A percentile compares a stretch with the other conserved stretches of the same genome.
phyloP scores from a whole-genome alignment of 306 rosid species.

The Gastrolobium bilobum region DNA sequence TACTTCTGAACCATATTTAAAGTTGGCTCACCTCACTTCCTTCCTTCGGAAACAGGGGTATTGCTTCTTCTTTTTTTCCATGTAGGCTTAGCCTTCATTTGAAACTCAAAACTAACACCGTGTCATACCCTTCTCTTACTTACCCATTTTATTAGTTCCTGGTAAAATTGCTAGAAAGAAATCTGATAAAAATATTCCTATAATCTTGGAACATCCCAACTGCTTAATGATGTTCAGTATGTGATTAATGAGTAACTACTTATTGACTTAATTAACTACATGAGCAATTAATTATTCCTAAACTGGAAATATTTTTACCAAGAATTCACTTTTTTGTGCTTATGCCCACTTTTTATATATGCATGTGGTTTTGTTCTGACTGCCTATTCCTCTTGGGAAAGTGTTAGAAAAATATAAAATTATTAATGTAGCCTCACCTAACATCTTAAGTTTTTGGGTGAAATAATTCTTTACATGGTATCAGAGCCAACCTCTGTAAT shows the following conservation, averaged over 20 bases:
- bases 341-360: constrained; percentile 1
- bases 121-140: no score
- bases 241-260: constrained; percentile 22
- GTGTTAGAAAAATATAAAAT: neutral
- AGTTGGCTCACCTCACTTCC: neutral
- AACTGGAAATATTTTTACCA: constrained; percentile 6
- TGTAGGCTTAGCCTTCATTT: no score
- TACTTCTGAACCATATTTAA: constrained; percentile 36
- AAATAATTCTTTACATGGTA: no score
- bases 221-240: neutral
- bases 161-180: neutral
- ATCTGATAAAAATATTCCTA: constrained; percentile 27
- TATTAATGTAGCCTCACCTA: no score
- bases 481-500: no score
- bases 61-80: neutral
- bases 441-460: no score
- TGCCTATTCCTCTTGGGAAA: constrained; percentile 9
- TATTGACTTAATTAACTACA: constrained; percentile 3
- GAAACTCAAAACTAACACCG: no score
- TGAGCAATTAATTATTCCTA: constrained; percentile 34
- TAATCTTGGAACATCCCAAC: constrained; percentile 18
- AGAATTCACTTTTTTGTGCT: neutral
- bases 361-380: constrained; percentile 19
- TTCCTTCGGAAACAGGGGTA: constrained; percentile 23
- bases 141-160: constrained; percentile 19